Base-by-base conservation (phyloP, 352 stramenopile genomes). In the Plasmopara muralis region DNA sequence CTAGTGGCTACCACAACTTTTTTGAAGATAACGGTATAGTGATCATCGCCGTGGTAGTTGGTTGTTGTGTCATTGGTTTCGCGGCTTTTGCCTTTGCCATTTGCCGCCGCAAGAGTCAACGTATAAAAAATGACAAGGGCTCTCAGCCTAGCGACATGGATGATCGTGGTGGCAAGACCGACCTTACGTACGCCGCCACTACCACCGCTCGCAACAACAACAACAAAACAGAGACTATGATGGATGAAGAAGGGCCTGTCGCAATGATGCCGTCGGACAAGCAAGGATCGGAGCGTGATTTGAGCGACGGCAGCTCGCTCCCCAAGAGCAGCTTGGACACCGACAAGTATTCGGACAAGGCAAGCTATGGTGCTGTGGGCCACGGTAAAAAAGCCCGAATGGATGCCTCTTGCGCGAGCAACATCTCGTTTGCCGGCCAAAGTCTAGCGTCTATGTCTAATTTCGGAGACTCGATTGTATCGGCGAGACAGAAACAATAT, bases 361-460 rank as follows among this genome's bases (percentile, higher is more conserved):
- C 59, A 15, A 58, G 49, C 47, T 63, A 71, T 25, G 63, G 62
- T n/a, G 50, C 39, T 2, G 39, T 45, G 0, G 59, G 49, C 10
- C 37, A 56, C 13, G 53, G 53, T 9, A 67, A 58, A 43, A 59
- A 64, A 34, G 45, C 60, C 4, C 29, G 60, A 15, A 66, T 54
- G 33, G 54, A 68, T 12, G 13, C 46, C 5, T 62, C 68, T 42
- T 55, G 55, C 47, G 50, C 47, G 43, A 70, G 63, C 41, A 70
- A 75, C 34, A 66, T 79, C 34, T 79, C 71, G 18, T 82, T 75
- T 20, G 41, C 77, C 34, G 40, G 41, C n/a, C 54, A 72, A 31
- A 79, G 72, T 43, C 64, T 66, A 29, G 62, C 70, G 18, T 77
- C 67, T 6, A 64, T 79, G 49, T 83, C 74, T 9, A 83, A 77